phyloP scores from a whole-genome alignment of 2,329 filamentous ascomycete species.

The Ilyonectria mors-panacis region DNA sequence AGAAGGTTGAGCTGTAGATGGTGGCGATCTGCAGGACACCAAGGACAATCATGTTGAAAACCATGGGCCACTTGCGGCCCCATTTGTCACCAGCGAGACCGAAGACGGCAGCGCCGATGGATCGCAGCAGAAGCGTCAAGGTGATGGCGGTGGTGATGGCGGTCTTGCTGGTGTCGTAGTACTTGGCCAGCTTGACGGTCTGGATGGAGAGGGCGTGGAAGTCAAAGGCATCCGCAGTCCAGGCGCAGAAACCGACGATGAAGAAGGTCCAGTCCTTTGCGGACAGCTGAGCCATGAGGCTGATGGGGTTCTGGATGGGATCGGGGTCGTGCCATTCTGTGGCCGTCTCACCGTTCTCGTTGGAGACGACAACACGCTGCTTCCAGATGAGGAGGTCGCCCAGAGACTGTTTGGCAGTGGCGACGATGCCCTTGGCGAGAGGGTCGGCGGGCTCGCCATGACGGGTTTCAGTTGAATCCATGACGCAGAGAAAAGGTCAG shows the following conservation, averaged over 20 bases:
- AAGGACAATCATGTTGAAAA: constrained; percentile 82
- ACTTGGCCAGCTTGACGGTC: constrained; percentile 75
- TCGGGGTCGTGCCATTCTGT: constrained; percentile 79
- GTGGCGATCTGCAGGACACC: constrained; percentile 80
- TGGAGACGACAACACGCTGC: constrained; percentile 78
- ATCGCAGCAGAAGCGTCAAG: constrained; percentile 80
- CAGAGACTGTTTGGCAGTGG: constrained; percentile 76
- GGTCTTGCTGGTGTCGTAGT: constrained; percentile 69
- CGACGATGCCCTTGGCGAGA: constrained; percentile 74
- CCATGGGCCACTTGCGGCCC: constrained; percentile 88
- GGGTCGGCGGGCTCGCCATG: constrained; percentile 72
- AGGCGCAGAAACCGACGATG: constrained; percentile 80
- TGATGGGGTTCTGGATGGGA: constrained; percentile 79
- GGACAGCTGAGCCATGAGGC: constrained; percentile 75
- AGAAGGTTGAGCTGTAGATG: constrained; percentile 80
- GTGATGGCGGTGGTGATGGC: constrained; percentile 83
- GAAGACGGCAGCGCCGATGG: constrained; percentile 82
- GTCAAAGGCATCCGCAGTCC: constrained; percentile 88
- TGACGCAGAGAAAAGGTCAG: background rate
- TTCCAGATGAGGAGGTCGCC: constrained; percentile 81
- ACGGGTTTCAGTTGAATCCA: constrained; percentile 9
- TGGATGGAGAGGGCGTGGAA: constrained; percentile 87
- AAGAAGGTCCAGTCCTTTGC: constrained; percentile 82
- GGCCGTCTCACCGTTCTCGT: constrained; percentile 74
- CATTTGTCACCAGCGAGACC: constrained; percentile 84